A percentile compares a stretch with the other conserved stretches of the same genome.
Evolutionary conservation across 2,329 filamentous ascomycete species (phyloP).

Genomic region (Periconia digitata): DNA sequence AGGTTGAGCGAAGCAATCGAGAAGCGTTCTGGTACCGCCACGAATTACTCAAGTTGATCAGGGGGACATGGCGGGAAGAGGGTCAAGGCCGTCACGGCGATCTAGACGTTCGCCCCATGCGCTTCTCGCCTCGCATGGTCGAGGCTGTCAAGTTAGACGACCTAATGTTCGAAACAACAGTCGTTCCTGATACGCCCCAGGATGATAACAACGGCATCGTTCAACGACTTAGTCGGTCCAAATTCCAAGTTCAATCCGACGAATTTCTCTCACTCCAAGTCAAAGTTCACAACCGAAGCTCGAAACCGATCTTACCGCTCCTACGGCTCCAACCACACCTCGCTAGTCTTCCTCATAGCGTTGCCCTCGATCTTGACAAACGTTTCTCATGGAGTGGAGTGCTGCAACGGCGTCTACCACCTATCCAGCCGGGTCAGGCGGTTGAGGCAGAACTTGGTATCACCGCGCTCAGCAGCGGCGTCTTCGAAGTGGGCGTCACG

Average conservation of each 20-base stretch:
- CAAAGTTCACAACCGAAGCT: conserved; percentile 73
- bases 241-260: conserved; percentile 56
- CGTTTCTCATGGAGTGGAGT: conserved; percentile 85
- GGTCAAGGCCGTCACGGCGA: conserved; percentile 60
- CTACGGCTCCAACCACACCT: conserved; percentile 77
- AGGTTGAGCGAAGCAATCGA: conserved; percentile 73
- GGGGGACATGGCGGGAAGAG: conserved; percentile 69
- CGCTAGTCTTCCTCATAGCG: conserved; percentile 68
- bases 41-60: conserved; percentile 70
- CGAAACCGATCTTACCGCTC: conserved; percentile 67
- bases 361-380: conserved; percentile 78
- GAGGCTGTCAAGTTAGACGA: conserved; percentile 82
- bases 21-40: conserved; percentile 94
- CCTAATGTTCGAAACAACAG: conserved; percentile 61
- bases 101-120: conserved; percentile 75
- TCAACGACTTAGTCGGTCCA: conserved; percentile 47
- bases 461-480: conserved; percentile 74
- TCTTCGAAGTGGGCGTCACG: conserved; percentile 78
- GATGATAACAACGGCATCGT: conserved; percentile 13
- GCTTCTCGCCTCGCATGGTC: conserved; percentile 76
- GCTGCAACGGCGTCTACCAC: conserved; percentile 71
- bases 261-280: conserved; percentile 70
- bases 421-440: conserved; percentile 61
- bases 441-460: conserved; percentile 67
- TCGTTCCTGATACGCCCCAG: conserved; percentile 17